Conservation (phyloP, 352 stramenopile species). For the Pythium phragmiticola region DNA sequence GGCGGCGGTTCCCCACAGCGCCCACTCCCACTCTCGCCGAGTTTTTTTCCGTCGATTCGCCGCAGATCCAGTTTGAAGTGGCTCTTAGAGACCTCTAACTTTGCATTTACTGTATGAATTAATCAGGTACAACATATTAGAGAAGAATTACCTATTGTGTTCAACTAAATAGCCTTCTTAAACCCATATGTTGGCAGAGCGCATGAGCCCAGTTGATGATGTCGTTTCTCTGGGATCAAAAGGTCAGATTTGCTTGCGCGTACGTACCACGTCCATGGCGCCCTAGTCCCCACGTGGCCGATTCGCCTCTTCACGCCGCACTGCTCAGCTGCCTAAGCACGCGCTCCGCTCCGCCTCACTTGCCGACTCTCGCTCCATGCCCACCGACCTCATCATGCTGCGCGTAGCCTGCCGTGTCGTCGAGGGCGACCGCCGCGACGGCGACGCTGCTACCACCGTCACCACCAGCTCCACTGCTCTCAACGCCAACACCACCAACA, state of each 20-base stretch:
- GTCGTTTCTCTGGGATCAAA: slow-evolving; percentile 2
- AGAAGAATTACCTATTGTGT: too few relatives aligned
- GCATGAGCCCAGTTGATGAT: not conserved
- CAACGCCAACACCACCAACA: not conserved
- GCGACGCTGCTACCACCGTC: not conserved
- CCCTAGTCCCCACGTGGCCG: slow-evolving; percentile 26
- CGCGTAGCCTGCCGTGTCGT: slow-evolving; percentile 36
- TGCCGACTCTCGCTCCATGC: slow-evolving; percentile 17
- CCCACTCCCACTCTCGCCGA: slow-evolving; percentile 5
- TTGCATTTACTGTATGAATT: not conserved
- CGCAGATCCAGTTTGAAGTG: not conserved
- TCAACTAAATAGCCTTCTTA: not conserved
- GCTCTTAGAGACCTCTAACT: not conserved
- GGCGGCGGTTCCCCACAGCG: slow-evolving; percentile 14
- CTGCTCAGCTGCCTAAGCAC: not conserved
- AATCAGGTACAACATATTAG: not conserved
- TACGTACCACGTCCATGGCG: not conserved
- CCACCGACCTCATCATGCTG: slow-evolving; percentile 33
- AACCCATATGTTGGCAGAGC: not conserved
- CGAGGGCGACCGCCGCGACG: slow-evolving; percentile 15
- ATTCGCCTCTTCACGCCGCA: slow-evolving; percentile 25
- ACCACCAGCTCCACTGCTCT: not conserved
- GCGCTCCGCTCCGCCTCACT: slow-evolving; percentile 1
- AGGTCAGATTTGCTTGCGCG: not conserved
- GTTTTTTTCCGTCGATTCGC: slow-evolving; percentile 9